phyloP scores from a whole-genome alignment of 1,139 yeast species.

The Kodamaea arcana region DNA sequence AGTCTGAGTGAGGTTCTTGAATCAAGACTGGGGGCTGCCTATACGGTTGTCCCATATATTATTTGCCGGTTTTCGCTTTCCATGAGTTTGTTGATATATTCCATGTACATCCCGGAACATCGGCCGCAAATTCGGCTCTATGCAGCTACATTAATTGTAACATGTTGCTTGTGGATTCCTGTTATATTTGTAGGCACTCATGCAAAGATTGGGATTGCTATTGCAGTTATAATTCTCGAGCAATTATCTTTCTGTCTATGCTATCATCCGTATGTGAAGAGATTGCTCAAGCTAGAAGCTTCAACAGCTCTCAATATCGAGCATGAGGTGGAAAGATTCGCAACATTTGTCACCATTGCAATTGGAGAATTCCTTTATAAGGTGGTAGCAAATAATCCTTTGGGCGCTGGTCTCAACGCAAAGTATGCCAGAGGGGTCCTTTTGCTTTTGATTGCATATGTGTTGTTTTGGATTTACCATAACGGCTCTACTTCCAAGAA shows the following conservation, averaged over 20 bases:
- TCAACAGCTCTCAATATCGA: slow-evolving; percentile 65
- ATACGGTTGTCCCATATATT: slow-evolving; percentile 44
- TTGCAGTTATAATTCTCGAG: slow-evolving; percentile 43
- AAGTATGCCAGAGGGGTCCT: slow-evolving; percentile 48
- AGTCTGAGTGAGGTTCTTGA: slow-evolving; percentile 40
- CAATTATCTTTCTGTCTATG: slow-evolving; percentile 26
- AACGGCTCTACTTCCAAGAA: slow-evolving; percentile 48
- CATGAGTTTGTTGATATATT: slow-evolving; percentile 36
- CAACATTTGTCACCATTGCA: slow-evolving; percentile 59
- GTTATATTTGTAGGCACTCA: slow-evolving; percentile 43
- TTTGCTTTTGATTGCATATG: slow-evolving; percentile 48
- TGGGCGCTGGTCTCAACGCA: slow-evolving; percentile 44
- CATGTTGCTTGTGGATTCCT: slow-evolving; percentile 43
- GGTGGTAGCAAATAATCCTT: slow-evolving; percentile 49
- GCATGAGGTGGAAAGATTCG: slow-evolving; percentile 61
- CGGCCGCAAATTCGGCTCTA: slow-evolving; percentile 48
- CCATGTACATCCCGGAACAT: slow-evolving; percentile 52
- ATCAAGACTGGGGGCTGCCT: slow-evolving; percentile 35
- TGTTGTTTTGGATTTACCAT: slow-evolving; percentile 51
- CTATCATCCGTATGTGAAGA: slow-evolving; percentile 49
- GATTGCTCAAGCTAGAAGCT: slow-evolving; percentile 33
- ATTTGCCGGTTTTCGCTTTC: slow-evolving; percentile 42
- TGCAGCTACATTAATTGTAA: slow-evolving; percentile 25
- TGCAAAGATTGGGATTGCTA: slow-evolving; percentile 46
- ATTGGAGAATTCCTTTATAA: slow-evolving; percentile 61